Evolutionary conservation across 257 asterid genomes (phyloP), one percentile per base, ranked within the genome.

Genomic region (Voacanga thouarsii): DNA sequence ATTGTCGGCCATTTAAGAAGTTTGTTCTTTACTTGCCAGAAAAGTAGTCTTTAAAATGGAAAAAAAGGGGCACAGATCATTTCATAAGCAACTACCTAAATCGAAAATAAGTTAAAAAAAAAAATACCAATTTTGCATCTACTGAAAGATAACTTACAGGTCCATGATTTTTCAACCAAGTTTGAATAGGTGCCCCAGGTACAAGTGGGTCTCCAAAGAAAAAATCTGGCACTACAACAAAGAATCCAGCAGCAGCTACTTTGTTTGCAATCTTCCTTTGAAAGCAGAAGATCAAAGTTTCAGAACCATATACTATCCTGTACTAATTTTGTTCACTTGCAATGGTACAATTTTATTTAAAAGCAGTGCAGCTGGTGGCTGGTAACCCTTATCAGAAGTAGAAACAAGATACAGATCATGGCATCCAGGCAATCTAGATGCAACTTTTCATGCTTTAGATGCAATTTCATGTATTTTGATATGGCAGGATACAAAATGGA

Each of bases 251-350:
- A 9, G 80, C 87, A 49, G 88, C 96, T 51, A 90, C 85, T 81
- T 88, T 88, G 82, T 90, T 94, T 2, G 97, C 96, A 21, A 92
- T 81, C 77, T 84, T 89, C 91, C 96, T 89, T 74, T 12, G 70
- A 74, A 56, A 70, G 66, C 26, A 14, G 77, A 37, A 43, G 26
- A 82, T 21, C 24, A 75, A 18, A 67, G 41, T 65, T 73, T 55
- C 57, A 37, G 71, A 70, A 33, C 41, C 67, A 55, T 15, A 33
- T 55, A 21, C 55, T 12, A 23, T 65, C 26, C 6, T 0, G 26
- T 55, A 77, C 39, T 41, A 24, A 11, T 7, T 56, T 55, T 69
- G 12, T 23, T 67, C 19, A 50, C 26, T 37, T 21, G 33, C 37
- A 53, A 5, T 6, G 1, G 14, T 56, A 18, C 47, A 49, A 11